phyloP scores from a whole-genome alignment of 306 rosid species.

The Macrotyloma uniflorum region DNA sequence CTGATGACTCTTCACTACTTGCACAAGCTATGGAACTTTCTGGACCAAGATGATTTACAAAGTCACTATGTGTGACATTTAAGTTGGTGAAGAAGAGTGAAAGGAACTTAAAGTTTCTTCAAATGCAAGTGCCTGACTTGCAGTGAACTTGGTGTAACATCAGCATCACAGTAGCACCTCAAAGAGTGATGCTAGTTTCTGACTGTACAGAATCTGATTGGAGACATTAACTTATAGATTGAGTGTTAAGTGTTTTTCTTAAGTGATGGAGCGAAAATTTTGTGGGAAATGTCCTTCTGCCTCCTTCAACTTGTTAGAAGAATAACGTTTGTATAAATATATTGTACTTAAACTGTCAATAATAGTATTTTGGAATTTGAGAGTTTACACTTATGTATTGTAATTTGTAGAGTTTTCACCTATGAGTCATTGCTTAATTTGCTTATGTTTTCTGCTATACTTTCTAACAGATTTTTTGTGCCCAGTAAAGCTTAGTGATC shows the following conservation, averaged over 20 bases:
- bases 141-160: conserved; percentile 48
- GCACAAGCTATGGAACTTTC: conserved; percentile 99
- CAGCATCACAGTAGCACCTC: conserved; percentile 45
- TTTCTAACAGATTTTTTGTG: neutral
- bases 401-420: neutral
- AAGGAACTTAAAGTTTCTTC: neutral
- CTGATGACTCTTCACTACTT: conserved; percentile 95
- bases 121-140: conserved; percentile 36
- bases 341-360: conserved; percentile 39
- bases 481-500: neutral
- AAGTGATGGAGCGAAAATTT: conserved; percentile 30
- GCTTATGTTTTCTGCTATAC: neutral
- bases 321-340: conserved; percentile 49
- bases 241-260: conserved; percentile 35
- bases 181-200: conserved; percentile 40
- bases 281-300: conserved; percentile 28
- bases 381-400: neutral
- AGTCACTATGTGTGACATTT: neutral
- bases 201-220: conserved; percentile 56
- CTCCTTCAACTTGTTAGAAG: conserved; percentile 41
- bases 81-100: conserved; percentile 20
- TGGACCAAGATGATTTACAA: conserved; percentile 74
- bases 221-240: conserved; percentile 42
- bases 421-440: neutral
- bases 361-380: conserved; percentile 32